Evolutionary conservation across 2,329 filamentous ascomycete species (phyloP).

Genomic region (Cercospora janseana): DNA sequence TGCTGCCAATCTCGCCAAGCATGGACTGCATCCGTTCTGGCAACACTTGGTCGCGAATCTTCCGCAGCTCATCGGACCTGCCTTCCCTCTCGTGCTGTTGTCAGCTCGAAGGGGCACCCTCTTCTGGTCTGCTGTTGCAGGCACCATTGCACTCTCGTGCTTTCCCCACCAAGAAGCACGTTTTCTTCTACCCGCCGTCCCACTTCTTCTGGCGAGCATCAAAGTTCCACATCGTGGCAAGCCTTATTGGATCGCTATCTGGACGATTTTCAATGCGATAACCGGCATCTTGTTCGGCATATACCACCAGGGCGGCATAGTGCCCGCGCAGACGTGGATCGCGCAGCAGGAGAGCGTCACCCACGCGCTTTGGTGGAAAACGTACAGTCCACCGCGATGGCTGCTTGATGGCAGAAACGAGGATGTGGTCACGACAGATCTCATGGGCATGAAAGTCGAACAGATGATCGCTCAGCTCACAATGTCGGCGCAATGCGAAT

Average conservation of each 20-base stretch:
- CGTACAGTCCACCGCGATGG: conserved; percentile 79
- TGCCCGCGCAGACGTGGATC: conserved; percentile 73
- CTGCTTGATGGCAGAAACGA: conserved; percentile 73
- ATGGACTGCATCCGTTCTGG: conserved; percentile 54
- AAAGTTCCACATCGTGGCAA: conserved; percentile 57
- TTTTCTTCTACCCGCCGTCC: conserved; percentile 72
- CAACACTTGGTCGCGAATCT: conserved; percentile 54
- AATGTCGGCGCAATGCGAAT: conserved; percentile 62
- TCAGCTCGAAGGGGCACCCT: conserved; percentile 58
- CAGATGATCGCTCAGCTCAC: conserved; percentile 59
- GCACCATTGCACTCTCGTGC: conserved; percentile 66
- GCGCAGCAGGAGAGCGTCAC: conserved; percentile 65
- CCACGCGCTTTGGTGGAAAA: conserved; percentile 80
- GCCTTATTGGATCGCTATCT: conserved; percentile 39
- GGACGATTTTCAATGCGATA: conserved; percentile 67
- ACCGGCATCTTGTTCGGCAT: conserved; percentile 73
- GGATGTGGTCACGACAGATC: conserved; percentile 66
- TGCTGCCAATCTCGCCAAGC: conserved; percentile 50
- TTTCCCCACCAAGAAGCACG: conserved; percentile 80
- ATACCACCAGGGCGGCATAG: conserved; percentile 76
- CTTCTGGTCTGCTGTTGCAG: conserved; percentile 71
- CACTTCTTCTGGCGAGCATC: conserved; percentile 72
- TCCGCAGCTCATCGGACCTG: conserved; percentile 54
- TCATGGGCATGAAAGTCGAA: conserved; percentile 68
- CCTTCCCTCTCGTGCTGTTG: conserved; percentile 48